Evolutionary conservation across 2,329 filamentous ascomycete species (phyloP), one percentile per base, ranked within the genome.

Genomic region (Neodidymelliopsis sp.): DNA sequence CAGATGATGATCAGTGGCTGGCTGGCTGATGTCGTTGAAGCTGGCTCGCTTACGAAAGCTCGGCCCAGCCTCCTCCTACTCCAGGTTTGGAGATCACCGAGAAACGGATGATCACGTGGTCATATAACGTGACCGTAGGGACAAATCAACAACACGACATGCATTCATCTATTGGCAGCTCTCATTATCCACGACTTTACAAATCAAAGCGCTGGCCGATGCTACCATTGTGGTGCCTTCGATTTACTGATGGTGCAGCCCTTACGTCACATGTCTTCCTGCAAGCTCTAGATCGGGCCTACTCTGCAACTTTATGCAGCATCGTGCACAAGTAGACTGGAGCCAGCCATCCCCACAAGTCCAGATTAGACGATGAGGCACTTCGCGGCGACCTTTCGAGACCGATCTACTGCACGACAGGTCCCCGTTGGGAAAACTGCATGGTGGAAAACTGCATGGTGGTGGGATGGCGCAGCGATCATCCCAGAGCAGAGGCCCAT

Each of bases 341-440:
- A 28, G 38, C 20, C 18, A 13, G 22, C 13, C 15, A 16, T 28
- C 25, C 31, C 22, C 9, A 37, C 22, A 16, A 33, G 45, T 49
- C 20, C 33, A 37, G n/a, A 22, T 23, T 33, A 42, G 27, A 27
- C 28, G 28, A 20, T 4, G 6, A 19, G 15, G 9, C 33, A 16
- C n/a, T 29, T 20, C 20, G 22, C 28, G 38, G 33, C 20, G 46
- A 49, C 38, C 27, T 33, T 37, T 49, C 24, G 15, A 38, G 38
- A 34, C 22, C 20, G 20, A 19, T 23, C 38, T 43, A 28, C 38
- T 43, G 46, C 46, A 49, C 28, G 38, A 19, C 13, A 43, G 33
- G 38, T 49, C 46, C 38, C 46, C 33, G 38, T 43, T 20, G 38
- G 46, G 46, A 39, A 39, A n/a, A 15, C 10, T 13, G 27, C 13